A percentile compares a stretch with the other conserved stretches of the same genome.
phyloP scores from a whole-genome alignment of 306 rosid species.

The Acmispon strigosus region DNA sequence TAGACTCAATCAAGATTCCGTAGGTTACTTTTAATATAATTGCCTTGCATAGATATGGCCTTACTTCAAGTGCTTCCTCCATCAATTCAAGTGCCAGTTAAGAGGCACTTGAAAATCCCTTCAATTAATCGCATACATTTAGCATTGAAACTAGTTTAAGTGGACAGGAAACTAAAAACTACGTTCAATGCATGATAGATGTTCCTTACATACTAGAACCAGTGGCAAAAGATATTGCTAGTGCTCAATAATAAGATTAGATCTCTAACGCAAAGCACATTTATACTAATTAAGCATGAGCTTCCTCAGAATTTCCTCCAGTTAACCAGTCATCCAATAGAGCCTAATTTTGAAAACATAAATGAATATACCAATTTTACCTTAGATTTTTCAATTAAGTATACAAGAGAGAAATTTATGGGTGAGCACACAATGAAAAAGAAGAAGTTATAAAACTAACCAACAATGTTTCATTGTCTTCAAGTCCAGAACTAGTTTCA shows the following conservation, averaged over 20 bases:
- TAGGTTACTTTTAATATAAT: not conserved
- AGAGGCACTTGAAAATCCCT: not conserved
- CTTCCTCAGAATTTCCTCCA: not conserved
- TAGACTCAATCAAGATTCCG: not conserved
- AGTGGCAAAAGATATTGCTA: not conserved
- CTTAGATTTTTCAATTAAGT: not conserved
- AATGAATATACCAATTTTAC: not conserved
- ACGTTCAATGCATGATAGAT: conserved; percentile 5
- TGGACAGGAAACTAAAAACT: not conserved
- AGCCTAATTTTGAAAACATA: not conserved
- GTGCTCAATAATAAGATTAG: not conserved
- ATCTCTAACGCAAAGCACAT: not conserved
- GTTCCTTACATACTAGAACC: not conserved
- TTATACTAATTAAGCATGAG: not conserved
- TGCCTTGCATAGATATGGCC: not conserved
- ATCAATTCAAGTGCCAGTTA: not conserved
- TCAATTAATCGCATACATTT: not conserved
- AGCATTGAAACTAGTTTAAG: not conserved
- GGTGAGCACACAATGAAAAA: not conserved
- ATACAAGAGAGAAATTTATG: not conserved
- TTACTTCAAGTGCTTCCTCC: not conserved
- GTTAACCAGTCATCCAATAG: not conserved
- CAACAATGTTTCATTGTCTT: conserved; percentile 12
- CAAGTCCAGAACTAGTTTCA: not conserved
- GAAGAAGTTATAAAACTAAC: not conserved